Evolutionary conservation across 1,139 yeast genomes (phyloP).

Genomic region (Pneumocystis wakefieldiae): DNA sequence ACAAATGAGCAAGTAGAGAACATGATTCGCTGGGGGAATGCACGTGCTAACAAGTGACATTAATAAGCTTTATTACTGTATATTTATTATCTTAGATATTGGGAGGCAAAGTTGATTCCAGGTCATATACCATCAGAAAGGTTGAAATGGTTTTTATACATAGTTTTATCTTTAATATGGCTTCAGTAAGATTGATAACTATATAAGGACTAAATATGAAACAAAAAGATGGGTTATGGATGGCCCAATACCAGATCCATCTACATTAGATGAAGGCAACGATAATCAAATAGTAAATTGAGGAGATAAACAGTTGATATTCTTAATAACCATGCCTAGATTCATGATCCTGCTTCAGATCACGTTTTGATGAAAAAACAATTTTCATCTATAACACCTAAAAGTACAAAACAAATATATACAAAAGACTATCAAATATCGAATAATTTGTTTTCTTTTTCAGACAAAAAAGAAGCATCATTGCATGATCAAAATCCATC

Average conservation of each 20-base stretch:
- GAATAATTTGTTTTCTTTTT: conserved; percentile 12
- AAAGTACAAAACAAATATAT: conserved; percentile 6
- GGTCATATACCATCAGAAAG: conserved; percentile 60
- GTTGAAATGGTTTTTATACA: conserved; percentile 9
- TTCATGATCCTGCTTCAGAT: conserved; percentile 19
- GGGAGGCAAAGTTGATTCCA: conserved; percentile 70
- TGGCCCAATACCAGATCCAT: conserved; percentile 43
- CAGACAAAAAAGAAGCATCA: neutral
- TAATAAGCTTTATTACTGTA: neutral
- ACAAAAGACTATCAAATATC: conserved; percentile 2
- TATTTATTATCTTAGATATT: conserved; percentile 25
- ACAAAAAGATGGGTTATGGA: conserved; percentile 66
- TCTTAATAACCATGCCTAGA: conserved; percentile 13
- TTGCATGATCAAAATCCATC: neutral
- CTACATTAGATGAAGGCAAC: conserved; percentile 23
- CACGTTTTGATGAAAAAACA: conserved; percentile 4
- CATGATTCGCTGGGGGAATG: conserved; percentile 80
- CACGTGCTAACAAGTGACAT: conserved; percentile 45
- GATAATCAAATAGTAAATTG: conserved; percentile 8
- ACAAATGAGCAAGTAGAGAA: conserved; percentile 77
- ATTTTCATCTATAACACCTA: conserved; percentile 6
- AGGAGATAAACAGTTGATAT: conserved; percentile 10
- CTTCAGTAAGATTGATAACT: conserved; percentile 61
- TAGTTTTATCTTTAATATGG: neutral
- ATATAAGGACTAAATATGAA: conserved; percentile 82